A percentile compares a stretch with the other conserved stretches of the same genome.
These are phyloP conservation scores for Fusarium pseudonygamai DNA, from an alignment of 2,329 filamentous ascomycete genomes.

Conservation along the genomic window DNA sequence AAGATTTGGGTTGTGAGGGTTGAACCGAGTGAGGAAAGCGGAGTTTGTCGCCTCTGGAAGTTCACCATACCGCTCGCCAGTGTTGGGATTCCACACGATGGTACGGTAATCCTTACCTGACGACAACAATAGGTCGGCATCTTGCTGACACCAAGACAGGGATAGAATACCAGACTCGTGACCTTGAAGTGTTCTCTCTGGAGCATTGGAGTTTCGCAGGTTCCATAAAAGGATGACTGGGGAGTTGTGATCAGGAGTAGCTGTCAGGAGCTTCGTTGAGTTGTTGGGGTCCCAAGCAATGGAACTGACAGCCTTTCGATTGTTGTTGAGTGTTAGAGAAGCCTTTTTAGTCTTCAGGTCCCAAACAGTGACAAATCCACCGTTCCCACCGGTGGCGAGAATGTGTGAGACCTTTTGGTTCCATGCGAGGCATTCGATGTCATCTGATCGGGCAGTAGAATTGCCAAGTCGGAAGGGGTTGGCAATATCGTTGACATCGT, in stretches of 20 bases:
- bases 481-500: slow-evolving; percentile 89
- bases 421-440: slow-evolving; percentile 97
- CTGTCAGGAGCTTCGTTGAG: slow-evolving; percentile 92
- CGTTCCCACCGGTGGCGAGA: slow-evolving; percentile 89
- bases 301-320: slow-evolving; percentile 91
- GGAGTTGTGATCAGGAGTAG: slow-evolving; percentile 87
- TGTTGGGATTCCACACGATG: slow-evolving; percentile 95
- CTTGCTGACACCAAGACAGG: slow-evolving; percentile 93
- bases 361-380: slow-evolving; percentile 98
- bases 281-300: slow-evolving; percentile 98
- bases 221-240: slow-evolving; percentile 95
- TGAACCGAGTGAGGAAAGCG: slow-evolving; percentile 96
- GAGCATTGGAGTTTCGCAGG: slow-evolving; percentile 93
- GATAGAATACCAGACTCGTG: slow-evolving; percentile 95
- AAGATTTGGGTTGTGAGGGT: slow-evolving; percentile 90
- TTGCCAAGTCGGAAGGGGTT: slow-evolving; percentile 92
- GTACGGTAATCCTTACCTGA: slow-evolving; percentile 97
- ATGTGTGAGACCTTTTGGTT: slow-evolving; percentile 98
- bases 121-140: slow-evolving; percentile 87
- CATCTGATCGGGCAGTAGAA: slow-evolving; percentile 86
- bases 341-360: slow-evolving; percentile 98
- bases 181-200: slow-evolving; percentile 87
- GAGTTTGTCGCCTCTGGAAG: slow-evolving; percentile 99
- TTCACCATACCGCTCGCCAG: slow-evolving; percentile 86
- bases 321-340: slow-evolving; percentile 94